Conservation (phyloP, 805 yeast species). For the Sugiyamaella chiloensis region DNA sequence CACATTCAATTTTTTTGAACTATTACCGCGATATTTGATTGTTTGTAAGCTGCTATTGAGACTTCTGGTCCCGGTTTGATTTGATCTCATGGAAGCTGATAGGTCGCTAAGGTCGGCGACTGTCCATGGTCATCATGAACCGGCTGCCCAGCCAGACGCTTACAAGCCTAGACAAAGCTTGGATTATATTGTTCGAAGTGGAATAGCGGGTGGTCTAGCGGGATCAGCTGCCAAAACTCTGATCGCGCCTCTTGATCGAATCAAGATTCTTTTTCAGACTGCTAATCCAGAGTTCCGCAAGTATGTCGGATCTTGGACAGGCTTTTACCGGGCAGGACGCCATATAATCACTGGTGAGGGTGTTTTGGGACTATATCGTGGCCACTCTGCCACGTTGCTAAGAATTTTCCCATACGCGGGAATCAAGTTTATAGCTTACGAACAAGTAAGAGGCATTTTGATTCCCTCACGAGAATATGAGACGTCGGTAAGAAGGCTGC, state of each 20-base stretch:
- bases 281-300: conserved; percentile 82
- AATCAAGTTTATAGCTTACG: conserved; percentile 93
- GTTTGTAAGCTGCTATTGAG: too few relatives aligned
- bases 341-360: conserved; percentile 72
- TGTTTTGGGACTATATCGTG: conserved; percentile 78
- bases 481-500: conserved; percentile 72
- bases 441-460: conserved; percentile 75
- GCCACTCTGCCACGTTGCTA: conserved; percentile 89
- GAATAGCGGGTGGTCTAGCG: conserved; percentile 91
- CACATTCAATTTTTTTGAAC: too few relatives aligned
- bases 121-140: neutral
- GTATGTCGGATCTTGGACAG: conserved; percentile 75
- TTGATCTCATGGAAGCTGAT: conserved; percentile 2
- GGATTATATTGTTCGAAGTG: conserved; percentile 79
- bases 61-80: too few relatives aligned
- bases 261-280: conserved; percentile 92
- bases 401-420: conserved; percentile 97
- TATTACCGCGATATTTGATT: too few relatives aligned
- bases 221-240: conserved; percentile 95
- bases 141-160: neutral
- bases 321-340: conserved; percentile 68
- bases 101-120: conserved; percentile 3
- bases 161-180: conserved; percentile 58
- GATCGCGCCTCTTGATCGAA: conserved; percentile 93
- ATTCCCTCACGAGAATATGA: conserved; percentile 76